phyloP scores from a whole-genome alignment of 371 early-diverging fungal species.

The Enterocytospora artemiae region DNA sequence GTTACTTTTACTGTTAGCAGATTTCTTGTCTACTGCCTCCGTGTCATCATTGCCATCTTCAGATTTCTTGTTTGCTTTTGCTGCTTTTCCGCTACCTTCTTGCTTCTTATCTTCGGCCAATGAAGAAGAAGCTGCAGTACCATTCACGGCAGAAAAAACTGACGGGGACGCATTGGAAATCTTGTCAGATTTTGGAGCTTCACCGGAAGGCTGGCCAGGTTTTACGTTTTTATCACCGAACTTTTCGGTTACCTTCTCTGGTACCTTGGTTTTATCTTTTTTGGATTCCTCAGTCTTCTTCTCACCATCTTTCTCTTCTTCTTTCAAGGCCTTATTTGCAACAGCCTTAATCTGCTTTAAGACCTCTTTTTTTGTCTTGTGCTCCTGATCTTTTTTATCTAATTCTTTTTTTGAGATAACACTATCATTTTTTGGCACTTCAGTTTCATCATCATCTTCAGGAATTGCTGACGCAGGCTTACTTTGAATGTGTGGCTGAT shows the following conservation, averaged over 20 bases:
- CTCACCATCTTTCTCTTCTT: conserved; percentile 4
- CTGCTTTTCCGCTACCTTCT: neutral
- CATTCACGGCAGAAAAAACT: neutral
- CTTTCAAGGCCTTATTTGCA: neutral
- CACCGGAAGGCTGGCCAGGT: neutral
- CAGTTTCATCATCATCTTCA: too few species aligned
- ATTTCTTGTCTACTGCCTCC: neutral
- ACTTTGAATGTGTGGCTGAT: too few species aligned
- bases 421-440: too few species aligned
- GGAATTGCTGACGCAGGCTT: too few species aligned
- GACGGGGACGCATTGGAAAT: neutral
- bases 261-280: conserved; percentile 3
- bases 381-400: too few species aligned
- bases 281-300: neutral
- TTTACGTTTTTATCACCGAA: neutral
- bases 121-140: neutral
- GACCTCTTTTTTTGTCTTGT: too few species aligned
- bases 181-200: neutral
- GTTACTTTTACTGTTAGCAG: conserved; percentile 2
- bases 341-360: conserved; percentile 6
- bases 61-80: neutral
- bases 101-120: neutral
- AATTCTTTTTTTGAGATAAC: too few species aligned
- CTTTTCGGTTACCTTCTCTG: neutral
- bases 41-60: neutral